phyloP scores from a whole-genome alignment of 2,329 filamentous ascomycete genomes.

The Hortaea werneckii region DNA sequence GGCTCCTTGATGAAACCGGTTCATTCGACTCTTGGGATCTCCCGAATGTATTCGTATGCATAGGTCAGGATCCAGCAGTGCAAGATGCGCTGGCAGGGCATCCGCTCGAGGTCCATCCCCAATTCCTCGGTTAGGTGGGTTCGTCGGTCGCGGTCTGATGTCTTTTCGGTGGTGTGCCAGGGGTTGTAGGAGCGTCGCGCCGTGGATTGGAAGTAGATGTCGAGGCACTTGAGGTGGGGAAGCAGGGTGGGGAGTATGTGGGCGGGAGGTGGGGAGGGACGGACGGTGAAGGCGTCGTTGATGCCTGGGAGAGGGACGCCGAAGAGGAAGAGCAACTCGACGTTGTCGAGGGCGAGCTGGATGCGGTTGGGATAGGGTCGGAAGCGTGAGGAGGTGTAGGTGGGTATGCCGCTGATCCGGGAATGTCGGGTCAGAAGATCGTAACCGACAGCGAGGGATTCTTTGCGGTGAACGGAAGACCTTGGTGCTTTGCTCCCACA shows the following conservation, averaged over 20 bases:
- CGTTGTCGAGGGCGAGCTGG: background rate
- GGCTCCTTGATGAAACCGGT: conserved; percentile 1
- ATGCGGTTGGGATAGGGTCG: background rate
- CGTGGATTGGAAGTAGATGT: conserved; percentile 1
- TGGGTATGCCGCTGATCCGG: background rate
- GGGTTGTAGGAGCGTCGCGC: background rate
- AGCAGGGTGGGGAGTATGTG: background rate
- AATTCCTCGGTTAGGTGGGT: background rate
- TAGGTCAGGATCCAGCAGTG: conserved; percentile 2
- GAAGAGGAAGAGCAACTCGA: background rate
- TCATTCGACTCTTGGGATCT: background rate
- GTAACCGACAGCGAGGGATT: background rate
- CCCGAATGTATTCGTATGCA: background rate
- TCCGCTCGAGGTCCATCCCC: background rate
- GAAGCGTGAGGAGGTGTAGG: background rate
- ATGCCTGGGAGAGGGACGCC: background rate
- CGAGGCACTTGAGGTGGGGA: background rate
- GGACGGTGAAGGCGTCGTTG: background rate
- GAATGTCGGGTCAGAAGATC: background rate
- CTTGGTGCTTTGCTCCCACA: conserved; percentile 8
- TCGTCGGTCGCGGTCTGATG: background rate
- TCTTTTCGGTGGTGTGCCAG: background rate
- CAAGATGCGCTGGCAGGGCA: conserved; percentile 3
- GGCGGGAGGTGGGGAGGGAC: background rate
- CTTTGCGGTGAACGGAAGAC: background rate